Percentiles rank a stretch among this genome's conserved stretches.
These are phyloP conservation scores for Coelastrella sp. DNA, from an alignment of 139 green algal species.

Conservation along the genomic window DNA sequence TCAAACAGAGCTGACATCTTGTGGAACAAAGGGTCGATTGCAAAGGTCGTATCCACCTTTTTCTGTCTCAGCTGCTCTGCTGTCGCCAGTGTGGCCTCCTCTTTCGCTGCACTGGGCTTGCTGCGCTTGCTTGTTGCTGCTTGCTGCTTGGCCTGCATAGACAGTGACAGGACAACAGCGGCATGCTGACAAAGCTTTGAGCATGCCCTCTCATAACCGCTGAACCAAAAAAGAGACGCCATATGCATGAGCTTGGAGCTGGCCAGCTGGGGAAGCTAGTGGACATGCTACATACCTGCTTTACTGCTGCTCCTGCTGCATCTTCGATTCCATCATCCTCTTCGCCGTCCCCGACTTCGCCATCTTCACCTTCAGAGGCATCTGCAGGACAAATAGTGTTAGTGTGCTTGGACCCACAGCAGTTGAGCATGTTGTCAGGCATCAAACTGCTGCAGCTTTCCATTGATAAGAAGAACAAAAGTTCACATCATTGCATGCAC, in stretches of 20 bases:
- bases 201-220: no score
- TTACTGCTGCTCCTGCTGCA: conserved; percentile 31
- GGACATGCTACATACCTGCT: background rate
- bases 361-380: background rate
- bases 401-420: no score
- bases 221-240: no score
- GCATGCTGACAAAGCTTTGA: background rate
- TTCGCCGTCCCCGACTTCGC: conserved; percentile 20
- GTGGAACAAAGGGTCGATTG: conserved; percentile 87
- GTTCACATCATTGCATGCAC: no score
- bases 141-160: conserved; percentile 7
- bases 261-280: background rate
- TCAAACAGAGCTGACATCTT: conserved; percentile 92
- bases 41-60: conserved; percentile 80
- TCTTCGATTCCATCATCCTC: background rate
- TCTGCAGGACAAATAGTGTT: background rate
- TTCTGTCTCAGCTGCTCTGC: conserved; percentile 81
- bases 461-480: no score
- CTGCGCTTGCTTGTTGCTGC: background rate
- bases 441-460: no score
- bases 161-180: background rate
- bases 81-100: conserved; percentile 57
- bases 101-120: conserved; percentile 63
- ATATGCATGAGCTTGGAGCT: no score
- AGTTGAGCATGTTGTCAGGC: no score